Evolutionary conservation across 257 asterid genomes (phyloP).

Genomic region (Anisodus tanguticus): DNA sequence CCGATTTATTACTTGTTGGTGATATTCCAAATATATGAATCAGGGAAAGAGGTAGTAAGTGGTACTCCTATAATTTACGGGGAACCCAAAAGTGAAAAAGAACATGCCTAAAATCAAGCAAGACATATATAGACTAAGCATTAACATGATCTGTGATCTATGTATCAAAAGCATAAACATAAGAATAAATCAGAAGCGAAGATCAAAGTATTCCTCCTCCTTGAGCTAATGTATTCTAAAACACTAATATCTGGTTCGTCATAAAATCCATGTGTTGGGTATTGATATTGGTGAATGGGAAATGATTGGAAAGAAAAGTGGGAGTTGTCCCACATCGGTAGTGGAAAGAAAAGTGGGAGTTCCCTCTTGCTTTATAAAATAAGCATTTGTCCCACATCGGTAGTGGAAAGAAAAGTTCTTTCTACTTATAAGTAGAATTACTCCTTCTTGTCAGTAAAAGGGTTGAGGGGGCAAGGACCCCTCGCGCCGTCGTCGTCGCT

Average conservation of each 20-base stretch:
- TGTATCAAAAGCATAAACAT: neutral
- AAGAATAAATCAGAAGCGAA: neutral
- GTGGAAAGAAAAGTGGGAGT: too few relatives aligned
- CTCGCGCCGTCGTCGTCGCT: too few relatives aligned
- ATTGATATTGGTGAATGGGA: too few relatives aligned
- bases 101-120: neutral
- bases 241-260: neutral
- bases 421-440: too few relatives aligned
- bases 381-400: too few relatives aligned
- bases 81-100: neutral
- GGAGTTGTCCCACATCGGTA: too few relatives aligned
- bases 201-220: neutral
- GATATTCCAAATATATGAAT: neutral
- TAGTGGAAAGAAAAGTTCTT: too few relatives aligned
- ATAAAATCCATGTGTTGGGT: neutral
- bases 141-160: neutral
- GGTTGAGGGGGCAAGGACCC: too few relatives aligned
- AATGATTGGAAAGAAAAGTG: too few relatives aligned
- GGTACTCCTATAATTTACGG: neutral
- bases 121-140: neutral
- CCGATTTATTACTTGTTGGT: neutral
- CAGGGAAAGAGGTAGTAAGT: neutral
- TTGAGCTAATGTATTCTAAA: neutral
- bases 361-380: too few relatives aligned
- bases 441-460: too few relatives aligned